Base-by-base conservation (phyloP, 768 basidiomycete genomes). In the Terana coerulea region DNA sequence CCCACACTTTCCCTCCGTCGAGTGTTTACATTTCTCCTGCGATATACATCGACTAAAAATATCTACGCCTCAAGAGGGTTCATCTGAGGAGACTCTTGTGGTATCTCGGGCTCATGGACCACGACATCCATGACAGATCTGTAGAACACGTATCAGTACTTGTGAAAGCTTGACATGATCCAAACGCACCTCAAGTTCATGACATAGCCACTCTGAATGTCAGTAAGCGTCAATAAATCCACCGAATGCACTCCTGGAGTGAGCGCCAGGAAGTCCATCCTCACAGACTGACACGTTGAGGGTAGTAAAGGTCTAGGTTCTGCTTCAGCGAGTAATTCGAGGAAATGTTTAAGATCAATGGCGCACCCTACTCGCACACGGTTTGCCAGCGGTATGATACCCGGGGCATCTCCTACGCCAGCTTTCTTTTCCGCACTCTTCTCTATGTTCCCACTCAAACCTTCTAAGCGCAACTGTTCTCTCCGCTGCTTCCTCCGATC, bases 241-340 rank as follows among this genome's bases (percentile, higher is more conserved):
- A 94, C 77, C 2, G 83, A 74, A 61, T 93, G 90, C 2, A 92
- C 81, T 3, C 91, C 91, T 17, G 89, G 84, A 7, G 79, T 76
- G 42, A 94, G 70, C 2, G 91, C 90, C 40, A 94, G 68, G 60
- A 93, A 92, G 53, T 86, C 79, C 85, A 94, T 91, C 34, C 88
- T 74, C 22, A 93, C 88, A 17, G 88, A 89, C 64, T 93, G 91
- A 62, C 90, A 91, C 1, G 88, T 84, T 10, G 81, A 81, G 3
- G 91, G 86, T n/a, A 79, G 74, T 17, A 93, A 73, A 11, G 91
- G 91, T 10, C 89, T 92, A 56, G 25, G 7, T 19, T 30, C 2
- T 8, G 39, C 17, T 47, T 35, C 25, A 39, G 12, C 3, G 12
- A 22, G 17, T 21, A 33, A 45, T 15, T n/a, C 34, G n/a, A 46